Base-by-base conservation (phyloP, 1,284 basidiomycete genomes). In the Rhodotorula sp. region DNA sequence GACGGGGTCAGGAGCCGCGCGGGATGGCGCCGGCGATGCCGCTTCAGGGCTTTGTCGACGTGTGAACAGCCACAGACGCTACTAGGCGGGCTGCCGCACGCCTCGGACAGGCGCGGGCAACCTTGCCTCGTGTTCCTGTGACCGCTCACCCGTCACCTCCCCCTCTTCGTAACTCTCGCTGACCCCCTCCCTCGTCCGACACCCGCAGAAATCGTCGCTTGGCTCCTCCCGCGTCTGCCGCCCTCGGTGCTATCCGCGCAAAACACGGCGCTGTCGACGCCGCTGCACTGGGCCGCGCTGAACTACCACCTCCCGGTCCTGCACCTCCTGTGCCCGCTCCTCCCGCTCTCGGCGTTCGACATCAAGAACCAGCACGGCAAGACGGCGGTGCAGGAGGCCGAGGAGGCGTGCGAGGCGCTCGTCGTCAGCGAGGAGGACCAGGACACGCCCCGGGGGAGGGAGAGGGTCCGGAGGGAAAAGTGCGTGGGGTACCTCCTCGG, bases 291-390 rank as follows among this genome's bases (percentile, higher is more conserved):
- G 78, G 72, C 73, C 53, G 66, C 76, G 9, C 69, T 78, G 44
- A 79, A 79, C 71, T 78, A 66, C 64, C 78, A 79, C 67, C 71
- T 79, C 67, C n/a, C 72, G 13, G 65, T 72, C 34, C 74, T 79
- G 44, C 62, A 75, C 15, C 62, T 72, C 37, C 66, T 79, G 27
- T 77, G 75, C 54, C 78, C 78, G 21, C 70, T 71, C 29, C 64
- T 79, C 10, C 73, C 78, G 3, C 58, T 63, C 48, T 44, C 61
- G 3, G 73, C 72, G 7, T 72, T 76, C 56, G 57, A 59, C 37
- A 64, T 78, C 56, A 63, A 69, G 54, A 79, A 79, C 67, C 61
- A 70, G 21, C 72, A 76, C 56, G 75, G 73, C 37, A 75, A 77
- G 69, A 77, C 78, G 32, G 75, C 78, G 9, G 67, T 78, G 15